Evolutionary conservation across 495 filamentous ascomycete species (phyloP).

Genomic region (Aspergillus sclerotioniger): DNA sequence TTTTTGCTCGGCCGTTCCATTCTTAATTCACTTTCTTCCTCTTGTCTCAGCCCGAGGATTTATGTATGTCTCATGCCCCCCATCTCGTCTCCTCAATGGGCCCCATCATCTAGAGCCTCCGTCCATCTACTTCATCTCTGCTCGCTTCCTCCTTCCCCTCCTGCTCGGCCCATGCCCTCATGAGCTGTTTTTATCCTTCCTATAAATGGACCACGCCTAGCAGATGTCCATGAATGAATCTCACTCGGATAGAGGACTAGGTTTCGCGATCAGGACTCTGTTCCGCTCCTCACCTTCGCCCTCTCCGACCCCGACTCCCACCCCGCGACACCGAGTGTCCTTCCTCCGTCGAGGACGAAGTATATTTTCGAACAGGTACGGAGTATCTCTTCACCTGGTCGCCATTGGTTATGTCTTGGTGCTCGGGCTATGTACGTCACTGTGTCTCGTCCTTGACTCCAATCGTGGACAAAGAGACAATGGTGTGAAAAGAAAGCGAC

Average conservation of each 20-base stretch:
- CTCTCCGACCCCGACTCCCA: constrained; percentile 30
- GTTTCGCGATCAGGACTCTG: constrained; percentile 40
- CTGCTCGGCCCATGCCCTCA: constrained; percentile 14
- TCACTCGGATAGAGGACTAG: constrained; percentile 38
- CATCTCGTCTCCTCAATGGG: constrained; percentile 26
- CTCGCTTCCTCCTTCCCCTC: constrained; percentile 10
- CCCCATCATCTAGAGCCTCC: constrained; percentile 16
- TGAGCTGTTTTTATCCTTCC: constrained; percentile 17
- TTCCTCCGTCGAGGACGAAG: constrained; percentile 42
- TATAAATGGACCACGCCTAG: constrained; percentile 33
- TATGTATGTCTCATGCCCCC: constrained; percentile 35
- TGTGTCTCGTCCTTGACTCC: neutral
- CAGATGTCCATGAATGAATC: constrained; percentile 43
- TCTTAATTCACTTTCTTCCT: constrained; percentile 13
- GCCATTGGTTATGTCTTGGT: neutral
- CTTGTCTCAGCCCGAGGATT: constrained; percentile 11
- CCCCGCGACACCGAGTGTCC: constrained; percentile 34
- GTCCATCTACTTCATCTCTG: constrained; percentile 5
- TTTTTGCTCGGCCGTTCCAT: constrained; percentile 1
- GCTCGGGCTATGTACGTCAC: neutral
- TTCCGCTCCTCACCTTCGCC: constrained; percentile 36
- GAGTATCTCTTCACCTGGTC: constrained; percentile 13
- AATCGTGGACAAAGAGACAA: neutral
- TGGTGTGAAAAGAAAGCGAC: constrained; percentile 1
- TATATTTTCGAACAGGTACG: constrained; percentile 42